A percentile compares a stretch with the other conserved stretches of the same genome.
phyloP scores from a whole-genome alignment of 176 grass and related monocot genomes.

The Carex kokanica region DNA sequence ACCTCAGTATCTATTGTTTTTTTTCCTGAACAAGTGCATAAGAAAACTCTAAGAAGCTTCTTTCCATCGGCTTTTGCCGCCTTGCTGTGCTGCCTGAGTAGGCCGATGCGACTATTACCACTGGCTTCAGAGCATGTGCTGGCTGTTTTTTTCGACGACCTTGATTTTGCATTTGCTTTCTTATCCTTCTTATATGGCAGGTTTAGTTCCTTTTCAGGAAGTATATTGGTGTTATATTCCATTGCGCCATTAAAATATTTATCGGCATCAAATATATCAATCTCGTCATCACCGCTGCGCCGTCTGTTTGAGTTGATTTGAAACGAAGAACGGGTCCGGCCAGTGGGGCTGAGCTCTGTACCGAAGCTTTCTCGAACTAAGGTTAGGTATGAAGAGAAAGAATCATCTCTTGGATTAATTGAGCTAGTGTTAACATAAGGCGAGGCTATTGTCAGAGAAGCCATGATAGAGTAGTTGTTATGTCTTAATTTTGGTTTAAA shows the following conservation, averaged over 20 bases:
- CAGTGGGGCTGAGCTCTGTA: background rate
- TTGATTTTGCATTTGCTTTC: slow-evolving; percentile 5
- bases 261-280: slow-evolving; percentile 69
- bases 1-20: slow-evolving; percentile 35
- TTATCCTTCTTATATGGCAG: slow-evolving; percentile 4
- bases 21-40: slow-evolving; percentile 57
- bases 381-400: slow-evolving; percentile 43
- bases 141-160: slow-evolving; percentile 11
- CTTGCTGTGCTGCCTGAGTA: slow-evolving; percentile 28
- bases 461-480: slow-evolving; percentile 4
- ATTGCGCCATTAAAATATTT: slow-evolving; percentile 58
- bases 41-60: slow-evolving; percentile 40
- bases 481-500: background rate
- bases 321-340: background rate
- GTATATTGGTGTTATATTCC: background rate
- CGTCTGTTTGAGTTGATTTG: slow-evolving; percentile 25
- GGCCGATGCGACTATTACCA: slow-evolving; percentile 46
- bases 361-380: slow-evolving; percentile 12
- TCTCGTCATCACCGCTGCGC: slow-evolving; percentile 54
- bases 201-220: slow-evolving; percentile 8
- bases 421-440: slow-evolving; percentile 14
- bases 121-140: slow-evolving; percentile 37
- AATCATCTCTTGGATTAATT: slow-evolving; percentile 29
- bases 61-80: background rate
- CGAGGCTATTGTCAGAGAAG: slow-evolving; percentile 14